Evolutionary conservation across 1,284 basidiomycete species (phyloP).

Genomic region (Schizophyllum commune): DNA sequence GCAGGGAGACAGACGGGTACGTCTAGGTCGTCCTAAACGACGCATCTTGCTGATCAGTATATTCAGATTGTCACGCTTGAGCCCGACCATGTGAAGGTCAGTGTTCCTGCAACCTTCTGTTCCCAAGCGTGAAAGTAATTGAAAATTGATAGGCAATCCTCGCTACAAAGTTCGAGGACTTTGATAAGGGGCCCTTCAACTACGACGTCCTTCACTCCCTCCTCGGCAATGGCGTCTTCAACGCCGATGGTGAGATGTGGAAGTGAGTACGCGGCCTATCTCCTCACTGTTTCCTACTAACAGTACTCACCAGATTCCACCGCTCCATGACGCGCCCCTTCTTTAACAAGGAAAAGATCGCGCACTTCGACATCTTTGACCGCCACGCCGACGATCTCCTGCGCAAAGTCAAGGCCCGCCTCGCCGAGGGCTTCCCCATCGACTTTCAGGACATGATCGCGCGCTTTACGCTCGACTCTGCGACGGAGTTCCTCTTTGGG

Average conservation of each 20-base stretch:
- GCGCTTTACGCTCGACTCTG: constrained; percentile 28
- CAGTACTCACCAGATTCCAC: constrained; percentile 24
- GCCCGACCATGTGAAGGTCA: no score
- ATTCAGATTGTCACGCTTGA: neutral
- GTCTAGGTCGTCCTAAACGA: neutral
- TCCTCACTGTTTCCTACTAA: no score
- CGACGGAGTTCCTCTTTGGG: constrained; percentile 12
- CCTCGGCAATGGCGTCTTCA: constrained; percentile 10
- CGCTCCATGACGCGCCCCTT: constrained; percentile 39
- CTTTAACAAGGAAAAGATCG: constrained; percentile 36
- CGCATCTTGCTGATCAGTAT: neutral
- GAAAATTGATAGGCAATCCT: constrained; percentile 30
- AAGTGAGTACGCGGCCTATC: neutral
- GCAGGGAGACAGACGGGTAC: no score
- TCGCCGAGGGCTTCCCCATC: constrained; percentile 24
- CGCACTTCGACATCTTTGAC: constrained; percentile 39
- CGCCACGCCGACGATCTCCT: constrained; percentile 30
- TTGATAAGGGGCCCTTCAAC: constrained; percentile 17
- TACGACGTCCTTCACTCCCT: neutral
- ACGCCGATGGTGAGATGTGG: constrained; percentile 11
- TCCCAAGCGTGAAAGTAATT: constrained; percentile 44
- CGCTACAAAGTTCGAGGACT: constrained; percentile 9
- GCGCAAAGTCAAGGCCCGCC: constrained; percentile 25
- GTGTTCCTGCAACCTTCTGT: constrained; percentile 32
- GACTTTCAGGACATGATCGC: constrained; percentile 27